A percentile compares a stretch with the other conserved stretches of the same genome.
Conservation (phyloP, 768 basidiomycete genomes). For the Favolaschia claudopus region DNA sequence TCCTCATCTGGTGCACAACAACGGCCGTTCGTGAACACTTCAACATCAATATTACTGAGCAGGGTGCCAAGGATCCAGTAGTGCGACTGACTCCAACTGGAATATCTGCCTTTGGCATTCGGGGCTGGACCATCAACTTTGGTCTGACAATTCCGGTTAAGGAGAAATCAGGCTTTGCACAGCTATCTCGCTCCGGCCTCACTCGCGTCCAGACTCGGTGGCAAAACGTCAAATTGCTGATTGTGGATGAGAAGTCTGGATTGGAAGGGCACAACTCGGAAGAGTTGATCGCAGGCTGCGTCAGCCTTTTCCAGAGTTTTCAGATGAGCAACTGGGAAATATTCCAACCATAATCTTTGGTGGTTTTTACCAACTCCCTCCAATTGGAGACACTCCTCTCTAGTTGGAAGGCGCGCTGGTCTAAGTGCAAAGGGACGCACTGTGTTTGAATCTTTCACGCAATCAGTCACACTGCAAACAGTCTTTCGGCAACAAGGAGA, state of each 20-base stretch:
- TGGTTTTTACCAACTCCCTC: constrained; percentile 37
- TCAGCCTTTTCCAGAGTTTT: constrained; percentile 9
- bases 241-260: constrained; percentile 33
- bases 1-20: constrained; percentile 31
- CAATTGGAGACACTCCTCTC: constrained; percentile 30
- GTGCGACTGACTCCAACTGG: constrained; percentile 33
- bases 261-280: constrained; percentile 24
- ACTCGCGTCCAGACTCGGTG: constrained; percentile 16
- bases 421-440: not conserved
- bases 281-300: no score
- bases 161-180: not conserved
- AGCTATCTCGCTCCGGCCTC: constrained; percentile 6
- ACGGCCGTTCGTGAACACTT: constrained; percentile 21
- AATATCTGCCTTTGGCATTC: constrained; percentile 29
- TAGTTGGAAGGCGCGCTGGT: constrained; percentile 1
- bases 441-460: not conserved
- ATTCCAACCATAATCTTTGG: constrained; percentile 31
- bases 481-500: not conserved
- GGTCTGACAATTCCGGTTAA: constrained; percentile 13
- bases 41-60: not conserved
- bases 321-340: constrained; percentile 22
- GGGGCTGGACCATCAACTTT: constrained; percentile 27
- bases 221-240: constrained; percentile 24
- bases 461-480: not conserved
- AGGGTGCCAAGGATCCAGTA: no score